Percentiles rank a stretch among this genome's conserved stretches.
phyloP scores from a whole-genome alignment of 495 filamentous ascomycete genomes.

The Penicillium cosmopolitanum region DNA sequence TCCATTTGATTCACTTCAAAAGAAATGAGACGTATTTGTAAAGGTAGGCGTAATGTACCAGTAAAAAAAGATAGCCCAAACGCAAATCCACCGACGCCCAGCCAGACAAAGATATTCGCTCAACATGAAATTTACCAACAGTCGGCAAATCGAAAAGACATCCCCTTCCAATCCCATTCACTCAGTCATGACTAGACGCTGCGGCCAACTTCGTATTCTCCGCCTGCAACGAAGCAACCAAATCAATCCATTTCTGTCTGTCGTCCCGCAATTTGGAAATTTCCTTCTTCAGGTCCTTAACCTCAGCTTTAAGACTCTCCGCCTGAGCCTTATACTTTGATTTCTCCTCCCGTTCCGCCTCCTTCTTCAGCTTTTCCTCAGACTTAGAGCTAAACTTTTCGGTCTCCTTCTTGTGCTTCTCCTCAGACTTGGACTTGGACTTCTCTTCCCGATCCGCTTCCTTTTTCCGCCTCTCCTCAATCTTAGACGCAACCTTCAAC shows the following conservation, averaged over 20 bases:
- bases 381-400: slow-evolving; percentile 53
- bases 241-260: slow-evolving; percentile 62
- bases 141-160: background rate
- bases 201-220: slow-evolving; percentile 58
- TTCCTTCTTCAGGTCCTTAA: slow-evolving; percentile 54
- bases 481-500: slow-evolving; percentile 46
- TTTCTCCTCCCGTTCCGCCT: slow-evolving; percentile 67
- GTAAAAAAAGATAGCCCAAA: background rate
- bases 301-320: background rate
- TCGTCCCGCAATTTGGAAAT: slow-evolving; percentile 60
- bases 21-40: background rate
- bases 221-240: slow-evolving; percentile 65
- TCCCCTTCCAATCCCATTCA: background rate
- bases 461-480: slow-evolving; percentile 51
- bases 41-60: background rate
- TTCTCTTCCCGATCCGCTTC: slow-evolving; percentile 67
- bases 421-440: slow-evolving; percentile 41
- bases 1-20: too few species aligned
- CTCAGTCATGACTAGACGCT: background rate
- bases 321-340: slow-evolving; percentile 31
- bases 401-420: slow-evolving; percentile 54
- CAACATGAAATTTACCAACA: background rate
- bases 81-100: background rate
- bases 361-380: slow-evolving; percentile 54
- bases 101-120: background rate